Evolutionary conservation across 345 rosid species (phyloP), one percentile per base, ranked within the genome.

Genomic region (Hypericum perforatum): DNA sequence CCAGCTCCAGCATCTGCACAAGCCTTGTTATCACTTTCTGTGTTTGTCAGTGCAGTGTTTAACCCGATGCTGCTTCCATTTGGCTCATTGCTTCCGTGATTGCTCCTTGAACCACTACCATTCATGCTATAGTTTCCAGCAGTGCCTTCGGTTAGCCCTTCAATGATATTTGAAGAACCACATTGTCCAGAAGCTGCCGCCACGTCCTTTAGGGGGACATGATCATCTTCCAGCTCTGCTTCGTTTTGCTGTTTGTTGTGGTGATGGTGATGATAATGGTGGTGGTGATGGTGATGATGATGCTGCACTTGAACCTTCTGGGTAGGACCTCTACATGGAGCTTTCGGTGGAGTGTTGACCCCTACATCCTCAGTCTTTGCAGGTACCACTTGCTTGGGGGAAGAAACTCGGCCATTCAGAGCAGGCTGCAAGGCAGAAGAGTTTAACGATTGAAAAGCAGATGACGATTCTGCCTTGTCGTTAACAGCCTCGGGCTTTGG

Each of bases 61-160:
- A 69, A 44, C 41, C 70, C 75, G 16, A 61, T 71, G 61, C 70
- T 71, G 58, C 76, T 67, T 53, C 76, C 78, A 45, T 66, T 63
- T 58, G 62, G 75, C 12, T 71, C 71, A 64, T 73, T 77, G 72
- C 78, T 73, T 9, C 45, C 45, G 3, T 42, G 45, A n/a, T 77
- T 71, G 63, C 82, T 77, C 38, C 76, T 72, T 4, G 79, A 78
- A 55, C 52, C 76, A 67, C 79, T 78, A 69, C 74, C 62, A 41
- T 72, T 71, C 41, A 72, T 41, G 64, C 79, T 78, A 59, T 57
- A 67, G 61, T 72, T 72, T 46, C 72, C 65, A 53, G 63, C 49
- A 57, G 62, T 66, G 56, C 63, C 75, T 64, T 69, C 79, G 55
- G 59, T 16, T 41, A 61, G 63, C 15, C 71, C 70, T 43, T 63